Evolutionary conservation across 2,329 filamentous ascomycete species (phyloP), one percentile per base, ranked within the genome.

Genomic region (Juglanconis sp.): DNA sequence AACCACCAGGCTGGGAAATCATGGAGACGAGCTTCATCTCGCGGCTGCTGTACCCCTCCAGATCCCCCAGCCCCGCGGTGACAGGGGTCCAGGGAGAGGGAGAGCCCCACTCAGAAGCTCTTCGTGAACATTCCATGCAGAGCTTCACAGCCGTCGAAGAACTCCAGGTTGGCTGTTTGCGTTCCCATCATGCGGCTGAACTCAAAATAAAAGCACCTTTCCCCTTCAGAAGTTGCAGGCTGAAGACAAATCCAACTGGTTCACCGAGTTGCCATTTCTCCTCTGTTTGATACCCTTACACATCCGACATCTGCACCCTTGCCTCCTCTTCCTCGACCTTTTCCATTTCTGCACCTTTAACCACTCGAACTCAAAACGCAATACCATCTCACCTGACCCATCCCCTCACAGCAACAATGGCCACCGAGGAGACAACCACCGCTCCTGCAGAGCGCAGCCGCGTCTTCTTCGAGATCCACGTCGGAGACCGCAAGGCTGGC

Each of bases 401-500:
- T 38, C 49, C 35, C 10, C 34, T 35, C 11, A 57, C 67, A 15
- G n/a, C 30, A 57, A 68, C 64, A 60, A 81, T 80, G 79, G 71
- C 73, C 59, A 67, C 77, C 61, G 72, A 76, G 63, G 76, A 76
- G 61, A 71, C 76, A 68, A 56, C 47, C 2, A 34, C 58, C 47
- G 78, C 78, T 69, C 66, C 72, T 80, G 81, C 81, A 73, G 38
- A 32, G 10, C 89, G 90, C 70, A 86, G 86, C 72, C 88, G 90
- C 68, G 93, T 96, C 78, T 99, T 89, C 81, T 97, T 99, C 75
- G 93, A 98, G 79, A 88, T 99, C 73, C 81, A 87, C 64, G 89
- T 98, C 71, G 92, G 90, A 71, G 84, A 85, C 61, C 83, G 86
- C 69, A 79, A 85, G 48, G 84, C 86, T 63, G 93, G 92, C 63